phyloP scores from a whole-genome alignment of 2,329 filamentous ascomycete species.

The Aspergillus latus region DNA sequence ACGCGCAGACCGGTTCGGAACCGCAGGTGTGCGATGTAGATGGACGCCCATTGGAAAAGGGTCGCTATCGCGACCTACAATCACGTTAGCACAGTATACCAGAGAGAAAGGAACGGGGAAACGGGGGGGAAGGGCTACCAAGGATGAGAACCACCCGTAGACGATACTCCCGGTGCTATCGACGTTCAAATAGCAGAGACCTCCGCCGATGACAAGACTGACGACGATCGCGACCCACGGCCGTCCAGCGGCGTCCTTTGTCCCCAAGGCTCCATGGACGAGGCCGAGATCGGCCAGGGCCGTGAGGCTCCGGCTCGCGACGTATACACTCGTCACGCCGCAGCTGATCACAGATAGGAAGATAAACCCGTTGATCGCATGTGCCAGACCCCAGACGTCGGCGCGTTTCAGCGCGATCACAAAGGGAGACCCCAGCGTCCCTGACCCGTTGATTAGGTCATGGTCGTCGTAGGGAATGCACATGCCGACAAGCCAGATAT shows the following conservation, averaged over 20 bases:
- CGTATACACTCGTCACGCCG: conserved; percentile 36
- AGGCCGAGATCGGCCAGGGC: conserved; percentile 31
- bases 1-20: conserved; percentile 30
- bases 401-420: conserved; percentile 32
- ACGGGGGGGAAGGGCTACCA: conserved; percentile 17
- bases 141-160: conserved; percentile 35
- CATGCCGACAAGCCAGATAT: conserved; percentile 40
- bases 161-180: conserved; percentile 29
- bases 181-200: conserved; percentile 36
- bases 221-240: conserved; percentile 32
- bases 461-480: conserved; percentile 33
- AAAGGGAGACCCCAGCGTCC: conserved; percentile 33
- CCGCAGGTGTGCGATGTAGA: conserved; percentile 30
- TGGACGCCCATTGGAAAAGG: conserved; percentile 30
- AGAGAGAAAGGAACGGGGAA: no score
- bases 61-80: conserved; percentile 31
- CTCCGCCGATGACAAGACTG: conserved; percentile 32
- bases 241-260: conserved; percentile 27
- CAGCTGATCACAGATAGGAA: conserved; percentile 38
- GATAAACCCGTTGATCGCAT: conserved; percentile 36
- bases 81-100: background rate
- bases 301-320: conserved; percentile 35
- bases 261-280: conserved; percentile 25
- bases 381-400: conserved; percentile 31
- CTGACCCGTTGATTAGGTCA: conserved; percentile 28